These are phyloP conservation scores for Anisodus tanguticus DNA, from an alignment of 257 asterid species.

Conservation along the genomic window DNA sequence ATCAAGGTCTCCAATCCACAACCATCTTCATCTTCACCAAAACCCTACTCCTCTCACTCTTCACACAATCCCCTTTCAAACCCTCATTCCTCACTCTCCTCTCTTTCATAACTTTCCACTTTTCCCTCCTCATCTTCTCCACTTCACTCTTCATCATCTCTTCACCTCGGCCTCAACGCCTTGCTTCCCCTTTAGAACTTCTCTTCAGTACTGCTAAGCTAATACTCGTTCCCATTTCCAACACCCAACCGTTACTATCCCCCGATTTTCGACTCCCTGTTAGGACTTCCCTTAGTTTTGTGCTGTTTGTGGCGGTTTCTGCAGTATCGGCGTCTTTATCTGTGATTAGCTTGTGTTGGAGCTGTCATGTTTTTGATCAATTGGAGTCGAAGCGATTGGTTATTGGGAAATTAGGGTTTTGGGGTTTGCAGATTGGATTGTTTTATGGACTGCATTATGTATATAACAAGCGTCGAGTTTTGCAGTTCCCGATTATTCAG, in stretches of 20 bases:
- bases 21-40: conserved; percentile 55
- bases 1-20: conserved; percentile 82
- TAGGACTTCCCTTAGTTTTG: conserved; percentile 64
- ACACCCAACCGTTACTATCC: conserved; percentile 34
- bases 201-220: conserved; percentile 53
- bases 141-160: conserved; percentile 67
- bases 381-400: conserved; percentile 38
- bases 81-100: conserved; percentile 50
- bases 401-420: conserved; percentile 59
- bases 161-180: conserved; percentile 60
- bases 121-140: conserved; percentile 58
- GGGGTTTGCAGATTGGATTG: conserved; percentile 71
- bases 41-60: conserved; percentile 57
- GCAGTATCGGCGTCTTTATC: conserved; percentile 55
- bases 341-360: conserved; percentile 65
- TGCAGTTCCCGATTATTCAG: conserved; percentile 89
- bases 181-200: conserved; percentile 67
- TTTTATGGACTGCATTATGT: conserved; percentile 70
- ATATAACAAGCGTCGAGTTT: conserved; percentile 71
- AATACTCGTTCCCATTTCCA: conserved; percentile 56
- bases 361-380: conserved; percentile 43
- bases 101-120: conserved; percentile 62
- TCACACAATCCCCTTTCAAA: conserved; percentile 40
- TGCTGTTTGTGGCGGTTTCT: conserved; percentile 58
- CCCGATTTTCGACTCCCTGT: conserved; percentile 50